Percentiles rank a stretch among this genome's conserved stretches.
These are phyloP conservation scores for Cytospora schulzeri DNA, from an alignment of 2,329 filamentous ascomycete species.

Conservation along the genomic window DNA sequence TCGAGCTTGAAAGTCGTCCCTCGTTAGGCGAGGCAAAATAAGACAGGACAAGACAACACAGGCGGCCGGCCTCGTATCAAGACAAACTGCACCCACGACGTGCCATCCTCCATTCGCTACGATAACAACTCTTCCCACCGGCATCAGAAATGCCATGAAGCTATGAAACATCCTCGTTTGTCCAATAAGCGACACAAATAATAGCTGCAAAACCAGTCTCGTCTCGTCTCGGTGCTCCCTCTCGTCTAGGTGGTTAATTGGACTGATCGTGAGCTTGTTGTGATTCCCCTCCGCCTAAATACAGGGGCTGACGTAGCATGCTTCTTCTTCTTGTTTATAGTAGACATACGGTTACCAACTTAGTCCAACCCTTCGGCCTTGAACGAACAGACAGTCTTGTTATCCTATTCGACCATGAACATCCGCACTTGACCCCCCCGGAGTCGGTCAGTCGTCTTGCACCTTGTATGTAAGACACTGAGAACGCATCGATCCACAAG, in stretches of 20 bases:
- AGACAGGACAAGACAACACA: not conserved
- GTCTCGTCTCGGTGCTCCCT: not conserved
- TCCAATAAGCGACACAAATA: not conserved
- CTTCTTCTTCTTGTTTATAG: not conserved
- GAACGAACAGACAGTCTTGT: not conserved
- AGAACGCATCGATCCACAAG: slow-evolving; percentile 9
- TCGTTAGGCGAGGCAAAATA: not conserved
- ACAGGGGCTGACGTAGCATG: slow-evolving; percentile 7
- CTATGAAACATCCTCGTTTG: slow-evolving; percentile 6
- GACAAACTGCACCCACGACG: not conserved
- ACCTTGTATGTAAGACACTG: slow-evolving; percentile 4
- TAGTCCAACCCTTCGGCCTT: not conserved
- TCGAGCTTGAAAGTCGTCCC: not conserved
- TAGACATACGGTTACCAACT: not conserved
- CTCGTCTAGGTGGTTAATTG: slow-evolving; percentile 12
- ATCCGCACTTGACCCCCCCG: slow-evolving; percentile 5
- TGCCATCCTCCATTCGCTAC: slow-evolving; percentile 4
- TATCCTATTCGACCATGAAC: slow-evolving; percentile 13
- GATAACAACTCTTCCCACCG: not conserved
- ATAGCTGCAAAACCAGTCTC: not conserved
- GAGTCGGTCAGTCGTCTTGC: slow-evolving; percentile 17
- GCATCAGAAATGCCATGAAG: slow-evolving; percentile 3
- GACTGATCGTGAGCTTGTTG: slow-evolving; percentile 16
- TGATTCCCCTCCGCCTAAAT: not conserved
- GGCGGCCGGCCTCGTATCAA: not conserved